Evolutionary conservation across 2,329 filamentous ascomycete genomes (phyloP), one percentile per base, ranked within the genome.

Genomic region (Fusarium sp.): DNA sequence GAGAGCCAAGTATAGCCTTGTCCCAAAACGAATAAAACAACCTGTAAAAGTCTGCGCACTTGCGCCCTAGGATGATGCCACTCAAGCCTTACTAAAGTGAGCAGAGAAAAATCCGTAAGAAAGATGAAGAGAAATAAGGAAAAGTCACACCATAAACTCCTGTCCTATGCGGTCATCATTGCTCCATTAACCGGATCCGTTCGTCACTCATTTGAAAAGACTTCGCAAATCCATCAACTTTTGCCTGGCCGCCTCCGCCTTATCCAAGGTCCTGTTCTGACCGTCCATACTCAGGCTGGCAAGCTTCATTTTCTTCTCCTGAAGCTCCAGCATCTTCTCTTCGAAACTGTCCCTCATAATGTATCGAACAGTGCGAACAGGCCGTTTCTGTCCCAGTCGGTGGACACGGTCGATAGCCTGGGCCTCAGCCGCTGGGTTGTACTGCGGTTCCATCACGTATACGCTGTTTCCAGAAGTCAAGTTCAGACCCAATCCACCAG

Each of bases 381-480:
- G 88, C n/a, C 96, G 86, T 73, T 88, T 96, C 82, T 99, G 96
- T 1, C 96, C 94, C 3, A 97, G 83, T 18, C 94, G 90, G 78
- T 97, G 94, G 8, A 99, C 93, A 31, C 96, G 92, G 77, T 98
- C 96, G 9, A 98, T 87, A 3, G 96, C 96, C 80, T 99, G 96
- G 7, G 94, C 92, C 79, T 99, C 95, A 0, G 94, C 93, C 0
- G 94, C 94, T 0, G 96, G 96, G 75, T 99, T 99, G 82, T 95
- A 99, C 76, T 97, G 94, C 7, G 96, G 96, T 78, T 99, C 96
- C 95, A 99, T 98, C 74, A 98, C 92, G 77, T 96, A 98, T 15
- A 97, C 95, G 57, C 88, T 91, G 76, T 90, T 96, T 33, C 91
- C 95, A 0, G 92, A 85, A 0, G 94, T 97, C 56, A 98, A 83